Evolutionary conservation across 306 rosid species (phyloP), one percentile per base, ranked within the genome.

Genomic region (Casuarina equisetifolia): DNA sequence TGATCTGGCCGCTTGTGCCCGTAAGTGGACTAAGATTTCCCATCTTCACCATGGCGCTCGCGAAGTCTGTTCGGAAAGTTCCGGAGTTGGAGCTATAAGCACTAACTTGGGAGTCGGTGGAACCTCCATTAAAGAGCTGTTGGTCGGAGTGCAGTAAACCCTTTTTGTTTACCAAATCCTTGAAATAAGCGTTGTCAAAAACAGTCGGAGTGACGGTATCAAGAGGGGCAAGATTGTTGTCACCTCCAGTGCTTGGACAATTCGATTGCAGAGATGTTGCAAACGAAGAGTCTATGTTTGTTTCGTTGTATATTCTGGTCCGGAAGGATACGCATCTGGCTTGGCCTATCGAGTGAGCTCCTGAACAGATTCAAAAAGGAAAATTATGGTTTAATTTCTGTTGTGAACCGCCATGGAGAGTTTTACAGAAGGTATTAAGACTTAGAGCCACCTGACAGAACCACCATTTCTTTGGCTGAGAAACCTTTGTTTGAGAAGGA

Each of bases 331-430:
- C 1, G 82, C 91, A 88, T 45, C 83, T 73, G 4, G 61, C 82
- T 68, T 55, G 25, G 0, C 91, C 91, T 39, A 88, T 7, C 9
- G 91, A 79, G 78, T 88, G 91, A 53, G 72, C 83, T 20, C 82
- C 82, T 78, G 51, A 46, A 46, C 3, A 46, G 10, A 46, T 46
- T 46, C 10, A 46, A 44, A 44, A 4, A 46, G 2, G 50, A 46
- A 48, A 48, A 9, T 3, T 8, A 48, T 48, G 51, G 51, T 10
- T 6, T 44, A 4, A 44, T 44, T 4, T 44, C 48, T 44, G 1
- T 44, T 44, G 8, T 4, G 1, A 44, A 44, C 48, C 8, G 8
- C 48, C 48, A 44, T 9, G 48, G 48, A 3, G 8, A 4, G 5
- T 44, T 4, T 44, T 44, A 1, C 5, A 1, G 48, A 3, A 44